Evolutionary conservation across 495 filamentous ascomycete species (phyloP).

Genomic region (Usnea hakonensis): DNA sequence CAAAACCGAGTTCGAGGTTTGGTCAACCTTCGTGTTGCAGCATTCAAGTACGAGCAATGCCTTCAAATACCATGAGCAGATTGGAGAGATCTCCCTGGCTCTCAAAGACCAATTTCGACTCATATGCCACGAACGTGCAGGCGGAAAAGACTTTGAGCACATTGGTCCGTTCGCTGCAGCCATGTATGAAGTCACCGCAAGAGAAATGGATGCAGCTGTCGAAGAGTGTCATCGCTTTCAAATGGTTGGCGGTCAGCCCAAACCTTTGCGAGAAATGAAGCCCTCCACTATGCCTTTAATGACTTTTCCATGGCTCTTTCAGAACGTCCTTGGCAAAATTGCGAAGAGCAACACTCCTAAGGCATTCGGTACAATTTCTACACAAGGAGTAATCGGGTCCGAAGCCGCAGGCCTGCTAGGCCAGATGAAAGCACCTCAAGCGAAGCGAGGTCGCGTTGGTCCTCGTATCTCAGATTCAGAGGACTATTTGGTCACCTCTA

Average conservation of each 20-base stretch:
- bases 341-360: conserved; percentile 36
- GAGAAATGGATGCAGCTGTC: conserved; percentile 55
- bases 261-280: conserved; percentile 30
- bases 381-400: not conserved
- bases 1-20: conserved; percentile 83
- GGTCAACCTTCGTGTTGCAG: conserved; percentile 71
- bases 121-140: conserved; percentile 55
- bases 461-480: conserved; percentile 7
- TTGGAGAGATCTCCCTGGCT: conserved; percentile 54
- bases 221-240: conserved; percentile 34
- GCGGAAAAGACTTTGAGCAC: conserved; percentile 47
- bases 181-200: conserved; percentile 75
- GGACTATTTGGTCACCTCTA: conserved; percentile 26
- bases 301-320: conserved; percentile 90
- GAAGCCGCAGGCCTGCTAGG: not conserved
- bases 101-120: conserved; percentile 61
- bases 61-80: conserved; percentile 80
- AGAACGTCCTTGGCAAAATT: conserved; percentile 62
- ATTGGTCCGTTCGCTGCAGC: conserved; percentile 70
- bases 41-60: conserved; percentile 58
- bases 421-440: not conserved
- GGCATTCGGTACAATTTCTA: not conserved
- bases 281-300: conserved; percentile 65
- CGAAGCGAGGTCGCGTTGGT: not conserved
- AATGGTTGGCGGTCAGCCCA: conserved; percentile 30